Conservation (phyloP, 371 early-diverging fungal species). For the Mortierella sp. region DNA sequence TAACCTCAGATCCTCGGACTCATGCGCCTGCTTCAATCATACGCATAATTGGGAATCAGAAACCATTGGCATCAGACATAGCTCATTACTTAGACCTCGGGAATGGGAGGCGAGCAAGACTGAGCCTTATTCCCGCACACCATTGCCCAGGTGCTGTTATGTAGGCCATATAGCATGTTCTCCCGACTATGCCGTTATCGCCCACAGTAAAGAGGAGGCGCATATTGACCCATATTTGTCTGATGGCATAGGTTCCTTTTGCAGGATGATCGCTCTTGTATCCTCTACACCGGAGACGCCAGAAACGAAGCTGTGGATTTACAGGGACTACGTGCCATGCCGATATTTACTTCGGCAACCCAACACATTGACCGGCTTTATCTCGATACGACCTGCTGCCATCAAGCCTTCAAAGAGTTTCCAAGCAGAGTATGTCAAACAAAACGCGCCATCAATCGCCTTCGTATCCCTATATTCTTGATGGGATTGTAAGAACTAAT, state of each 20-base stretch:
- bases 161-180: slow-evolving; percentile 23
- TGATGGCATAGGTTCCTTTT: slow-evolving; percentile 48
- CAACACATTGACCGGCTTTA: slow-evolving; percentile 55
- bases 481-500: too few species aligned
- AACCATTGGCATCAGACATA: slow-evolving; percentile 25
- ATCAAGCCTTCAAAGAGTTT: slow-evolving; percentile 38
- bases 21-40: too few species aligned
- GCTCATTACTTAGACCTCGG: slow-evolving; percentile 44
- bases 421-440: slow-evolving; percentile 51
- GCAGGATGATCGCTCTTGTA: slow-evolving; percentile 56
- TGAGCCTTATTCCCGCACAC: slow-evolving; percentile 56
- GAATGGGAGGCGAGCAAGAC: slow-evolving; percentile 39
- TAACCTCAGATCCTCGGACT: too few species aligned
- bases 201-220: too few species aligned
- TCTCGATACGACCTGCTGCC: slow-evolving; percentile 59
- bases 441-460: too few species aligned
- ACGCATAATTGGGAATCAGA: too few species aligned
- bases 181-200: too few species aligned
- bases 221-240: background rate
- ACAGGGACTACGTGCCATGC: slow-evolving; percentile 19
- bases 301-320: slow-evolving; percentile 55
- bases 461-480: too few species aligned
- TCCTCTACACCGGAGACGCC: slow-evolving; percentile 59
- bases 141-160: slow-evolving; percentile 62
- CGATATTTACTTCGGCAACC: slow-evolving; percentile 22